Base-by-base conservation (phyloP, 208 protist species). In the Endotrypanum monterogeii region DNA sequence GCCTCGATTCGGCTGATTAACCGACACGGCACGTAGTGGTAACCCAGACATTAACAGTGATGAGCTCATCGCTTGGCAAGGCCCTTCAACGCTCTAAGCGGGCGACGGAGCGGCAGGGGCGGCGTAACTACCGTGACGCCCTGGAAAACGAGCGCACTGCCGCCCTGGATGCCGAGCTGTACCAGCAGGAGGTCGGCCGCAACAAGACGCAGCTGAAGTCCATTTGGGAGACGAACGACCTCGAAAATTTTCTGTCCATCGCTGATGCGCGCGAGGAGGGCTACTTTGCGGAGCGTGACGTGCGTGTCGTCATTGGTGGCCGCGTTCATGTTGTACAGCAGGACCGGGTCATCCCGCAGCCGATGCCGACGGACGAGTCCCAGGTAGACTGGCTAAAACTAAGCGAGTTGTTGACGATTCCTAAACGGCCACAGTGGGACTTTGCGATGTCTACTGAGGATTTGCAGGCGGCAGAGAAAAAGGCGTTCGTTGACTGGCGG, bases 401-500 rank as follows among this genome's bases (percentile, higher is more conserved):
- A 18, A 93, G 84, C 62, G 87, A 91, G 74, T 28, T 70, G 39
- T 85, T 98, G 28, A 91, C 86, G n/a, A 96, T 98, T 41, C 95
- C 95, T 3, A 80, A 84, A 32, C 83, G 94, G 1, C 95, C 94
- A 55, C 50, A 60, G 76, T 98, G 95, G 94, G 79, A 79, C 73
- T 96, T 94, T 68, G 58, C 80, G 30, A 96, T 91, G 82, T 76
- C 79, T 0, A 82, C 88, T 16, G 86, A 89, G 23, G 84, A 85
- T 25, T 52, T 98, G 41, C 85, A 95, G 73, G 76, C 57, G 58
- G 71, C 61, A 39, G 96, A 99, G 79, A 88, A 84, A 52, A 71
- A 84, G 46, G 84, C 80, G n/a, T 99, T 99, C 61, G 82, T 94
- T 32, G 84, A 96, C 67, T 99, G 97, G 96, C 89, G 96, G 71